Conservation (phyloP, 2,329 filamentous ascomycete genomes). For the Neopestalotiopsis sp. region DNA sequence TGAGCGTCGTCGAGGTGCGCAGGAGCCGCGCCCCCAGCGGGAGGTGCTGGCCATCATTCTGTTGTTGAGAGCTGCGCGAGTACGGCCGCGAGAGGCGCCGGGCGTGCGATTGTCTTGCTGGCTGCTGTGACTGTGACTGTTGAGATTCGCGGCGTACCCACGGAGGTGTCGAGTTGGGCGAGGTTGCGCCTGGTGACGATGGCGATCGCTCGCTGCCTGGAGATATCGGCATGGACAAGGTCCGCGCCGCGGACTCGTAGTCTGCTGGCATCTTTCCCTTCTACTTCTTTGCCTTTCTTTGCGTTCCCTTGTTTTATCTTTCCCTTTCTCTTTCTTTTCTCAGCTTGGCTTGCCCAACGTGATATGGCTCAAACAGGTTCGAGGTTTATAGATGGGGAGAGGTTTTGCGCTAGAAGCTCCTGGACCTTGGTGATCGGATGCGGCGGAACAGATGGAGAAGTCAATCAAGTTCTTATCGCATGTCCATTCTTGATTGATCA, state of each 20-base stretch:
- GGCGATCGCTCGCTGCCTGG: conserved; percentile 30
- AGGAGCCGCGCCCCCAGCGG: conserved; percentile 46
- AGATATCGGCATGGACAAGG: conserved; percentile 49
- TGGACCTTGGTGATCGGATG: background rate
- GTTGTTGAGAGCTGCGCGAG: conserved; percentile 30
- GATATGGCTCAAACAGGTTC: background rate
- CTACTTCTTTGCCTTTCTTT: background rate
- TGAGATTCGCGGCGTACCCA: conserved; percentile 35
- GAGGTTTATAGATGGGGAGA: background rate
- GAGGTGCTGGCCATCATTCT: conserved; percentile 21
- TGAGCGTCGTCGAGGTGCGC: conserved; percentile 46
- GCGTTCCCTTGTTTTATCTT: no score
- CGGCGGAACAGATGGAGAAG: background rate
- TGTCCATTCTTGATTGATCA: background rate
- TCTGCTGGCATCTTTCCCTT: conserved; percentile 51
- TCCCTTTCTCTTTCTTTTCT: background rate
- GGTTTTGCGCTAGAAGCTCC: background rate
- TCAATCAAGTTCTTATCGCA: background rate
- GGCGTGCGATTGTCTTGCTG: conserved; percentile 21
- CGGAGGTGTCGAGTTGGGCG: conserved; percentile 49
- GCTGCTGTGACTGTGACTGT: conserved; percentile 24
- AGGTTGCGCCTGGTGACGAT: conserved; percentile 32
- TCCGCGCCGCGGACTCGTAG: conserved; percentile 54
- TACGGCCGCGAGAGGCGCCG: conserved; percentile 50
- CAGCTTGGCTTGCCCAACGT: no score